Base-by-base conservation (phyloP, 352 stramenopile species). In the Phytophthora europaea region DNA sequence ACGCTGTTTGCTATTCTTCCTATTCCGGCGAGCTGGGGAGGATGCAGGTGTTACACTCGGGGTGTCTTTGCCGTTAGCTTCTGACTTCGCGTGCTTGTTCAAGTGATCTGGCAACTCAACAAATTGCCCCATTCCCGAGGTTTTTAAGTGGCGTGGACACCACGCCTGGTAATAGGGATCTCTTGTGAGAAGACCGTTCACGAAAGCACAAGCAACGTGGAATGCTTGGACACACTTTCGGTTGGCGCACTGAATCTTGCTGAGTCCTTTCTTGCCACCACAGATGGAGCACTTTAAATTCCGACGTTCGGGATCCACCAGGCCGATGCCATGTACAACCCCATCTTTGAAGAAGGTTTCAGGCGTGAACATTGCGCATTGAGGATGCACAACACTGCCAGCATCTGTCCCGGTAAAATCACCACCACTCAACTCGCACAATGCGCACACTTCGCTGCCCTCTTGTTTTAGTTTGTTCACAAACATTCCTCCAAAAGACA, bases 341-440 rank as follows among this genome's bases (percentile, higher is more conserved):
- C 83, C 81, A 50, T 91, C 72, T 65, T 90, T 87, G 62, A 95
- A 94, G 47, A 86, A 95, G 10, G 89, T 95, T 75, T 95, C 89
- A 9, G 89, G 89, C 3, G 89, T 95, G 72, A 92, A 95, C 84
- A 95, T 90, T 6, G 87, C 84, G 48, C 89, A 95, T 63, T 94
- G 88, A 26, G 87, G 87, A 48, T 95, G 89, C 4, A 93, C 89
- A 6, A 94, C 80, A 7, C 58, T 73, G 8, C 77, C 83, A 18
- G 72, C 85, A n/a, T 89, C 76, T 18, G 87, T 93, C n/a, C 81
- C 80, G 10, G 85, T 84, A 70, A 95, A 90, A 75, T 95, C 89
- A 9, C 89, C 89, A 33, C 89, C 89, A 33, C 81, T 92, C 23
- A 95, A 71, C 28, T 90, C 82, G 53, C 89, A 95, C n/a, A 95